phyloP scores from a whole-genome alignment of 2,329 filamentous ascomycete genomes.

The Juglanconis oblonga region DNA sequence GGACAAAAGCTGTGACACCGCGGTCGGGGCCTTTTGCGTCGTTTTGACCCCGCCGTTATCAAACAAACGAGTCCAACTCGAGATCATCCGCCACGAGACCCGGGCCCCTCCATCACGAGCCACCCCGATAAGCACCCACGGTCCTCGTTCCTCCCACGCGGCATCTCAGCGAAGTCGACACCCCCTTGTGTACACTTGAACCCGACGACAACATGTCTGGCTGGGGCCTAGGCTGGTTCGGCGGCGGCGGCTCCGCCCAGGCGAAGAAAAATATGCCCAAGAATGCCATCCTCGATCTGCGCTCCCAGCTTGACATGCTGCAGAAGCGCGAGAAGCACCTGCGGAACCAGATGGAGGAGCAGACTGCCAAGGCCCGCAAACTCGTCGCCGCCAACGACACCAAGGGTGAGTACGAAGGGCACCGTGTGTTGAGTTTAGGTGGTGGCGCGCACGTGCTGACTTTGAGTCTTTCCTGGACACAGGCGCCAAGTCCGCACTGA shows the following conservation, averaged over 20 bases:
- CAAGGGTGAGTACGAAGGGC: slow-evolving; percentile 56
- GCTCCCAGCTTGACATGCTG: slow-evolving; percentile 92
- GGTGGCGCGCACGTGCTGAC: slow-evolving; percentile 18
- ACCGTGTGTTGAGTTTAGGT: not conserved
- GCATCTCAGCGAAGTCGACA: not conserved
- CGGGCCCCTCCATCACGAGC: not conserved
- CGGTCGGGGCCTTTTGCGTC: not conserved
- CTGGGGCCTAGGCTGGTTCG: slow-evolving; percentile 78
- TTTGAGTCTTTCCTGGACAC: slow-evolving; percentile 22
- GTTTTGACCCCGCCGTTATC: slow-evolving; percentile 13
- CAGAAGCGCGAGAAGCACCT: slow-evolving; percentile 94
- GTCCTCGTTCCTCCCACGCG: not conserved
- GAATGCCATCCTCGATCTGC: slow-evolving; percentile 87
- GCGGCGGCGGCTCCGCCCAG: slow-evolving; percentile 79
- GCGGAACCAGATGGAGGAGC: slow-evolving; percentile 88
- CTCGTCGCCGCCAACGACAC: slow-evolving; percentile 91
- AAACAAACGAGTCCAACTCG: not conserved
- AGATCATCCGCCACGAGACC: slow-evolving; percentile 10
- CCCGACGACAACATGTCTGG: slow-evolving; percentile 50
- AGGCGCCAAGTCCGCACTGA: slow-evolving; percentile 88
- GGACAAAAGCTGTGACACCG: not conserved
- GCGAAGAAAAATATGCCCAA: slow-evolving; percentile 93
- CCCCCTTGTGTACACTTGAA: not conserved
- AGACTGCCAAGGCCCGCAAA: slow-evolving; percentile 85
- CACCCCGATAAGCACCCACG: slow-evolving; percentile 9